These are phyloP conservation scores for Tirmania nivea DNA, from an alignment of 495 filamentous ascomycete species.

Conservation along the genomic window DNA sequence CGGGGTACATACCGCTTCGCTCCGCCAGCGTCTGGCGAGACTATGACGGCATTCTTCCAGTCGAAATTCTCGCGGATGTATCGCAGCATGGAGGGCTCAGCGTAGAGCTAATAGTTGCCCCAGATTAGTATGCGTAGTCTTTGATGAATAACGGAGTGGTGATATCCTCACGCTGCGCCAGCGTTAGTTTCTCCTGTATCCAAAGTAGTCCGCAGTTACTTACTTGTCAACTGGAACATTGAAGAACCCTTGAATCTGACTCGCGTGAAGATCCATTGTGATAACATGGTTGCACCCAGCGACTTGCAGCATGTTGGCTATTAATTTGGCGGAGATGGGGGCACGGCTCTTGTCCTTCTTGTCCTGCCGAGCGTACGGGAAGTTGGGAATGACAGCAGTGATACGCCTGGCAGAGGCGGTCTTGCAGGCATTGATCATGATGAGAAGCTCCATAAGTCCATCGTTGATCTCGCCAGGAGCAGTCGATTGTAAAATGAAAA, in stretches of 20 bases:
- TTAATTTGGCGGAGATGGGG: conserved; percentile 74
- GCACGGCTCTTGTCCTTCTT: conserved; percentile 96
- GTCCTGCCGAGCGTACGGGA: conserved; percentile 96
- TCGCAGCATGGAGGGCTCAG: conserved; percentile 73
- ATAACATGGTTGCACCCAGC: conserved; percentile 76
- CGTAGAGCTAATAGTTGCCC: conserved; percentile 52
- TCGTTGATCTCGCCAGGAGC: conserved; percentile 95
- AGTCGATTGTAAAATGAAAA: conserved; percentile 93
- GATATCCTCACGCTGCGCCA: neutral
- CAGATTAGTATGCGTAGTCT: neutral
- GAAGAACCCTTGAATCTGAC: conserved; percentile 83
- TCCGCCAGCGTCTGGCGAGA: conserved; percentile 88
- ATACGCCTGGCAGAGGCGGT: conserved; percentile 87
- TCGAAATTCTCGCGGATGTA: conserved; percentile 79
- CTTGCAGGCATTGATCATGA: conserved; percentile 98
- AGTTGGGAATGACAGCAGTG: conserved; percentile 85
- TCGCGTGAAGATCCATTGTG: conserved; percentile 67
- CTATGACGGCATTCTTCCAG: conserved; percentile 72
- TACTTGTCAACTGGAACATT: conserved; percentile 70
- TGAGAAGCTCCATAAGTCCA: conserved; percentile 92
- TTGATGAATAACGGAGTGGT: neutral
- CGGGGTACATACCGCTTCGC: conserved; percentile 57
- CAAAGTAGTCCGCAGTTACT: neutral
- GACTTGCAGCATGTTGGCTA: conserved; percentile 95
- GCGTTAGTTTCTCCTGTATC: neutral